Percentiles rank a stretch among this genome's conserved stretches.
Conservation (phyloP, 2,329 filamentous ascomycete species). For the Pseudodiploospora longispora region DNA sequence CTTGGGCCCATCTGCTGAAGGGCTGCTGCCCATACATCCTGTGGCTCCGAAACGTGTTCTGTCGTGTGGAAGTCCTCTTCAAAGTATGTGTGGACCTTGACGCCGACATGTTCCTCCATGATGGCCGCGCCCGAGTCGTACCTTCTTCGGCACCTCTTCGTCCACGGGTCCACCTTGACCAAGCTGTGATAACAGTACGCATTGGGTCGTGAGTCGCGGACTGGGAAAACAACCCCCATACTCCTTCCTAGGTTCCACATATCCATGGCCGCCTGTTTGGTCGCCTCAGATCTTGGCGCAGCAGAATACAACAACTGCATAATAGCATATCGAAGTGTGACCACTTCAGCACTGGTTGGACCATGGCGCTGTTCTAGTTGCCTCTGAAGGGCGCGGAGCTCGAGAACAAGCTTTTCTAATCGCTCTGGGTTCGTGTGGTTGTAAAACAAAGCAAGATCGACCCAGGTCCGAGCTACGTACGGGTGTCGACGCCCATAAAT, state of each 20-base stretch:
- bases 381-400: slow-evolving; percentile 27
- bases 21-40: slow-evolving; percentile 30
- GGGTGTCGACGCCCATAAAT: slow-evolving; percentile 36
- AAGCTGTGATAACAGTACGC: slow-evolving; percentile 36
- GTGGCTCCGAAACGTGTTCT: slow-evolving; percentile 28
- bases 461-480: slow-evolving; percentile 34
- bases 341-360: slow-evolving; percentile 24
- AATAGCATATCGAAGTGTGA: slow-evolving; percentile 33
- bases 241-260: slow-evolving; percentile 29
- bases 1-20: slow-evolving; percentile 19
- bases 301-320: slow-evolving; percentile 30
- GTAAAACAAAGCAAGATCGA: slow-evolving; percentile 33
- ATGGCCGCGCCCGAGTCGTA: slow-evolving; percentile 31
- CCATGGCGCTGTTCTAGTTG: slow-evolving; percentile 28
- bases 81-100: slow-evolving; percentile 32
- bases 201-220: slow-evolving; percentile 29
- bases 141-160: slow-evolving; percentile 32
- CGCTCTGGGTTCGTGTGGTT: slow-evolving; percentile 28
- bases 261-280: slow-evolving; percentile 28
- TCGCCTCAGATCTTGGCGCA: slow-evolving; percentile 24
- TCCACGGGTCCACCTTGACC: slow-evolving; percentile 36
- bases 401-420: slow-evolving; percentile 27
- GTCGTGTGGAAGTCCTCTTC: slow-evolving; percentile 36
- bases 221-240: slow-evolving; percentile 26
- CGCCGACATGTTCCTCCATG: slow-evolving; percentile 29